Base-by-base conservation (phyloP, 2,329 filamentous ascomycete species). In the Exserohilum rostratum region DNA sequence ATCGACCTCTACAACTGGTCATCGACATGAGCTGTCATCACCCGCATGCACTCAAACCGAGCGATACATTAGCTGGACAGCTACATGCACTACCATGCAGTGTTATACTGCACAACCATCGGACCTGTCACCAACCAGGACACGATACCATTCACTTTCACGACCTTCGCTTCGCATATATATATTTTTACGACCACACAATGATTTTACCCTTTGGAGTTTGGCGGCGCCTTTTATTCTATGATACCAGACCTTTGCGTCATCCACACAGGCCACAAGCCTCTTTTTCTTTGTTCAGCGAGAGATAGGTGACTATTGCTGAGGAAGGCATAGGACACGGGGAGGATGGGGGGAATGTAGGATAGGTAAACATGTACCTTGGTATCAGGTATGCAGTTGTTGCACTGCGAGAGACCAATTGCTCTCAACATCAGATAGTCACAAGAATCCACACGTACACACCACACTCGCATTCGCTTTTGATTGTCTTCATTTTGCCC, bases 241-340 rank as follows among this genome's bases (percentile, higher is more conserved):
- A 69, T 73, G 72, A 74, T 74, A 74, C 72, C 72, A 74, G 71
- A 73, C 72, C 61, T 60, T 55, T 56, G 63, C 61, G 71, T 73
- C 70, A 73, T 64, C 62, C 62, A 69, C 60, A 69, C 44, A 61
- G 66, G 67, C 69, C 58, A 55, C 37, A 49, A 47, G 64, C 65
- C 61, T 61, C 22, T 58, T 60, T 66, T 62, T 55, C n/a, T 55
- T 46, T 39, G 38, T 46, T 48, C 42, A 7, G 22, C 35, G 52
- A 49, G n/a, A 53, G 39, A 17, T n/a, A 38, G 18, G 29, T n/a
- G 37, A 15, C 30, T 35, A 40, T 42, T 38, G 48, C 48, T 18
- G 43, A 40, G 46, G 49, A 25, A 40, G n/a, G 38, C 34, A 50
- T 31, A 34, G 15, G 42, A 27, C 31, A 22, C 15, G 43, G 25